Evolutionary conservation across 768 basidiomycete species (phyloP).

Genomic region (Podaxis mareebaensis): DNA sequence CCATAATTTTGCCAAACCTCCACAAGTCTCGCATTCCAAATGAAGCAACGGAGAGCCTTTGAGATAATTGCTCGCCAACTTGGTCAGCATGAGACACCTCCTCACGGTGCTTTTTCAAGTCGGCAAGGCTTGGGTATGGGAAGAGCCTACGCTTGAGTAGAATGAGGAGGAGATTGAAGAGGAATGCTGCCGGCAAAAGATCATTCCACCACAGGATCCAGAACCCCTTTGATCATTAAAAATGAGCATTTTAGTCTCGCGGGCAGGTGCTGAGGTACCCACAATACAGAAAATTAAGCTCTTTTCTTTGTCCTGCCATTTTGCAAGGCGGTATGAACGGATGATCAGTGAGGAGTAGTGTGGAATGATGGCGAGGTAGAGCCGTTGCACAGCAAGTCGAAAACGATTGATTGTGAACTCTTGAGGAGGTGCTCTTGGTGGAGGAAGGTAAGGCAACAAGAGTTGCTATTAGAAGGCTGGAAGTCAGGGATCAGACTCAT

Average conservation of each 20-base stretch:
- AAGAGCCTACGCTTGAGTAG: constrained; percentile 50
- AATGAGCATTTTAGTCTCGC: neutral
- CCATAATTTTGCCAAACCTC: constrained; percentile 43
- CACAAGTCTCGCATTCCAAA: constrained; percentile 55
- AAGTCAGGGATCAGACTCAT: neutral
- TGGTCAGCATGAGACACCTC: constrained; percentile 50
- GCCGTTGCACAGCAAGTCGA: constrained; percentile 49
- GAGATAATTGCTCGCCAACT: constrained; percentile 51
- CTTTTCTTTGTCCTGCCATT: constrained; percentile 50
- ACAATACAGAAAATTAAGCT: constrained; percentile 56
- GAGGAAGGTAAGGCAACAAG: constrained; percentile 50
- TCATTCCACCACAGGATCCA: constrained; percentile 68
- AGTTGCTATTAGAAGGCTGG: constrained; percentile 28
- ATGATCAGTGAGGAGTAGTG: constrained; percentile 46
- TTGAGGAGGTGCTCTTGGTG: constrained; percentile 36
- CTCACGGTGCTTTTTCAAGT: constrained; percentile 52
- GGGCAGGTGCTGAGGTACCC: constrained; percentile 24
- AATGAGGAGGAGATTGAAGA: constrained; percentile 47
- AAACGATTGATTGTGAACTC: constrained; percentile 57
- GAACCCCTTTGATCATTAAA: constrained; percentile 42
- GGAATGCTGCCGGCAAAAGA: constrained; percentile 51
- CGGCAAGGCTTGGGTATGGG: constrained; percentile 53
- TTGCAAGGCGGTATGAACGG: constrained; percentile 43
- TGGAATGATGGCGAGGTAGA: constrained; percentile 55
- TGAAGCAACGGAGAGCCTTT: constrained; percentile 46